Evolutionary conservation across 331 rosid species (phyloP).

Genomic region (Quercus phellos): DNA sequence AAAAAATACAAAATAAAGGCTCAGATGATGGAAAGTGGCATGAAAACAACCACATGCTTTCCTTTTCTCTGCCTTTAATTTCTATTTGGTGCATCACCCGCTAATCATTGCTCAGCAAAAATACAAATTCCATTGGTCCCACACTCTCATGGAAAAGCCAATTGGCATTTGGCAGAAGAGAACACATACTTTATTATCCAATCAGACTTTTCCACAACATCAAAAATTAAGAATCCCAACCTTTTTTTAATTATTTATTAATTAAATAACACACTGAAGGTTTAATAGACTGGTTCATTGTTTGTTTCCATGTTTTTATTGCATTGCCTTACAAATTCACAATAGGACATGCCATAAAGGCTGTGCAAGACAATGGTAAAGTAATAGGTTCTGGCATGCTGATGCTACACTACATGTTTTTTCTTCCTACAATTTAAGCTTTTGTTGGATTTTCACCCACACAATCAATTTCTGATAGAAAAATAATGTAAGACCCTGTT

Average conservation of each 20-base stretch:
- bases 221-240: neutral
- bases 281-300: neutral
- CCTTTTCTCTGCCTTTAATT: conserved; percentile 21
- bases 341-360: no score
- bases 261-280: no score
- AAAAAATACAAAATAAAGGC: conserved; percentile 10
- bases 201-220: conserved; percentile 29
- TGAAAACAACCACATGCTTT: conserved; percentile 59
- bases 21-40: conserved; percentile 46
- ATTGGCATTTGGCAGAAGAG: conserved; percentile 45
- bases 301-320: neutral
- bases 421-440: neutral
- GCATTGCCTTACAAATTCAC: no score
- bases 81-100: conserved; percentile 51
- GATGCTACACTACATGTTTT: no score
- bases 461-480: no score
- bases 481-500: neutral
- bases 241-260: neutral
- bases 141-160: conserved; percentile 26
- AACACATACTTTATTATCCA: conserved; percentile 28
- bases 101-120: conserved; percentile 68
- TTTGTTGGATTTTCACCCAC: neutral
- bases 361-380: no score
- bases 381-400: no score
- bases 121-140: conserved; percentile 54